Evolutionary conservation across 1,139 yeast genomes (phyloP).

Genomic region (Suhomyces kunorum): DNA sequence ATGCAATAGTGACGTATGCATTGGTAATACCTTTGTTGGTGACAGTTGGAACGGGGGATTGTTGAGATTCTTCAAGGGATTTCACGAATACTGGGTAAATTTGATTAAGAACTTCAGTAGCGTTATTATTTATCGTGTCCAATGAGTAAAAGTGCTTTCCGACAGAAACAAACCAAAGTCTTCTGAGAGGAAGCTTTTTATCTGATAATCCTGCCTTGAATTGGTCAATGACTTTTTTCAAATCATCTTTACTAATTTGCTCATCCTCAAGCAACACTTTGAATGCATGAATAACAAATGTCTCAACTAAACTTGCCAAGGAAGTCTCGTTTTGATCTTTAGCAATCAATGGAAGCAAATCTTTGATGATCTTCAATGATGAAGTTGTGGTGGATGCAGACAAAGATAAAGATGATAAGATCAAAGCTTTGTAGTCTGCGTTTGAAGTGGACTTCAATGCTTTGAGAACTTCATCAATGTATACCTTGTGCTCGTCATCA

Average conservation of each 20-base stretch:
- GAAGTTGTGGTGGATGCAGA: conserved; percentile 9
- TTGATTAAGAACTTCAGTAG: conserved; percentile 16
- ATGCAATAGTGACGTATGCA: conserved; percentile 44
- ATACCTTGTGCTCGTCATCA: conserved; percentile 11
- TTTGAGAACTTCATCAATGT: conserved; percentile 56
- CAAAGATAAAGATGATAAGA: conserved; percentile 20
- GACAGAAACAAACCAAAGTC: conserved; percentile 64
- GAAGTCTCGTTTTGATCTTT: conserved; percentile 80
- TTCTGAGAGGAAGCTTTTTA: conserved; percentile 61
- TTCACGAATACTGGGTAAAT: conserved; percentile 34
- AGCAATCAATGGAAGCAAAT: conserved; percentile 51
- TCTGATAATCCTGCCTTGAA: conserved; percentile 63
- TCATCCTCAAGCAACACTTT: conserved; percentile 11
- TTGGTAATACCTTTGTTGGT: conserved; percentile 51
- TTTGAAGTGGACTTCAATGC: conserved; percentile 62
- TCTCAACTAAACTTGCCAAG: conserved; percentile 50
- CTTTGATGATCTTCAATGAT: conserved; percentile 38
- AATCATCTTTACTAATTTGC: conserved; percentile 15
- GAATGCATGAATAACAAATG: conserved; percentile 48
- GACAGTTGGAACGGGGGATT: conserved; percentile 51
- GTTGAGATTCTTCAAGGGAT: conserved; percentile 45
- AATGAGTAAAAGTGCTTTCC: conserved; percentile 30
- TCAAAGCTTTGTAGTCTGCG: conserved; percentile 60
- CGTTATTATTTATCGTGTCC: conserved; percentile 3
- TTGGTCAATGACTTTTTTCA: conserved; percentile 26